These are phyloP conservation scores for Saturnispora saitoi DNA, from an alignment of 805 yeast species.

Conservation along the genomic window DNA sequence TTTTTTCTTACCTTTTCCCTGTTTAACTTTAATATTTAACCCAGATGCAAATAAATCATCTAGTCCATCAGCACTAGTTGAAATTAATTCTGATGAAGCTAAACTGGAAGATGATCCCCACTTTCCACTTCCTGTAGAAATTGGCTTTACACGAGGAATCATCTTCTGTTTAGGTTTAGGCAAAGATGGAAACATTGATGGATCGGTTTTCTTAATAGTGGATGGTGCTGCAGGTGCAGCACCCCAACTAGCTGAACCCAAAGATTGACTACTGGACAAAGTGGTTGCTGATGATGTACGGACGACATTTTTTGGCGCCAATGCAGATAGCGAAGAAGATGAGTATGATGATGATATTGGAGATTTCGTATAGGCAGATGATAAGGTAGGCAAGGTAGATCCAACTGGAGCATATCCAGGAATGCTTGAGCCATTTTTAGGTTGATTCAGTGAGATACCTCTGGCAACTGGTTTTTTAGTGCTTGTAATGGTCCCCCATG, in stretches of 20 bases:
- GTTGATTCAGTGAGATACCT: slow-evolving; percentile 13
- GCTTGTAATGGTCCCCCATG: neutral
- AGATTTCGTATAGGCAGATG: slow-evolving; percentile 20
- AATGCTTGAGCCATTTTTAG: slow-evolving; percentile 14
- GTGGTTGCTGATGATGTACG: neutral
- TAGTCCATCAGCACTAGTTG: slow-evolving; percentile 12
- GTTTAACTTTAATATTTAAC: slow-evolving; percentile 20
- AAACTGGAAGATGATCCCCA: slow-evolving; percentile 24
- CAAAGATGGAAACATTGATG: slow-evolving; percentile 27
- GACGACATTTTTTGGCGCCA: neutral
- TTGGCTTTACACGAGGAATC: slow-evolving; percentile 51
- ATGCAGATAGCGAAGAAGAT: slow-evolving; percentile 10
- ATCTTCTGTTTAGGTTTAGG: slow-evolving; percentile 34
- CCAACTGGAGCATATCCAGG: slow-evolving; percentile 16
- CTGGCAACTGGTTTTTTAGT: slow-evolving; percentile 10
- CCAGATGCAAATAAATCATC: slow-evolving; percentile 2
- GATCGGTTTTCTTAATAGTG: slow-evolving; percentile 2
- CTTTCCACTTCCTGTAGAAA: slow-evolving; percentile 22
- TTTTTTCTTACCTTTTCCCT: slow-evolving; percentile 43
- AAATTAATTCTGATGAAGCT: neutral
- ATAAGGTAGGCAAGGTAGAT: neutral
- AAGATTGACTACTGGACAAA: neutral
- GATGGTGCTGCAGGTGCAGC: slow-evolving; percentile 7
- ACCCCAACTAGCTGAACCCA: neutral
- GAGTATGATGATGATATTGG: slow-evolving; percentile 22